These are phyloP conservation scores for Skeletonema grethae DNA, from an alignment of 108 stramenopile genomes.

Conservation along the genomic window DNA sequence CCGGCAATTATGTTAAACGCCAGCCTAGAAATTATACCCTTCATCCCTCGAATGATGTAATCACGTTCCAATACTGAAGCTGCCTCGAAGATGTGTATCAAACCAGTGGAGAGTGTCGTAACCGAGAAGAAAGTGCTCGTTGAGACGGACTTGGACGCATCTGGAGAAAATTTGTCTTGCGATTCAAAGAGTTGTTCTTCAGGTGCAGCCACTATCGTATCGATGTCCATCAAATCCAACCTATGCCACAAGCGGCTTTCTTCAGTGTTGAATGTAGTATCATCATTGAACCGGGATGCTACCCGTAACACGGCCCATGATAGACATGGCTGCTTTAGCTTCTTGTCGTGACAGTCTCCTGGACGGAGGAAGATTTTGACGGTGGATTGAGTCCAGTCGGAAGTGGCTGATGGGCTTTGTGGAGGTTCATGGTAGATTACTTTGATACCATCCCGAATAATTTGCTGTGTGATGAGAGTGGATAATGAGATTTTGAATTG, in stretches of 20 bases:
- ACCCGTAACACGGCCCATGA: conserved; percentile 63
- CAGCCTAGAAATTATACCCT: conserved; percentile 52
- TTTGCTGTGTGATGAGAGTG: conserved; percentile 35
- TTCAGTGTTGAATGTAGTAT: conserved; percentile 14
- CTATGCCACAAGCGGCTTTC: conserved; percentile 34
- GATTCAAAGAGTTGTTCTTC: conserved; percentile 21
- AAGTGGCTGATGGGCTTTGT: conserved; percentile 13
- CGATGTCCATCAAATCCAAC: conserved; percentile 53
- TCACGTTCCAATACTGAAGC: conserved; percentile 46
- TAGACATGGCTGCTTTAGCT: conserved; percentile 53
- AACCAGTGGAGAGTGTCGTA: conserved; percentile 61
- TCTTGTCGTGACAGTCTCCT: conserved; percentile 44
- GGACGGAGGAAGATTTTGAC: conserved; percentile 58
- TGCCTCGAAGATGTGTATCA: conserved; percentile 73
- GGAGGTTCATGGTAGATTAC: conserved; percentile 59
- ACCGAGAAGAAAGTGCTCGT: conserved; percentile 62
- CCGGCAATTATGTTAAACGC: conserved; percentile 62
- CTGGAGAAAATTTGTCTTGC: background rate
- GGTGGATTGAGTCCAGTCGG: conserved; percentile 51
- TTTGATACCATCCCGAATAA: conserved; percentile 53
- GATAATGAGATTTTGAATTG: background rate
- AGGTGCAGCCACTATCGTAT: conserved; percentile 52
- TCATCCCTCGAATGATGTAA: conserved; percentile 61
- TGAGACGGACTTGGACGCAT: background rate
- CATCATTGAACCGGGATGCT: conserved; percentile 14